These are phyloP conservation scores for Prunella vulgaris DNA, from an alignment of 257 asterid genomes.

Conservation along the genomic window DNA sequence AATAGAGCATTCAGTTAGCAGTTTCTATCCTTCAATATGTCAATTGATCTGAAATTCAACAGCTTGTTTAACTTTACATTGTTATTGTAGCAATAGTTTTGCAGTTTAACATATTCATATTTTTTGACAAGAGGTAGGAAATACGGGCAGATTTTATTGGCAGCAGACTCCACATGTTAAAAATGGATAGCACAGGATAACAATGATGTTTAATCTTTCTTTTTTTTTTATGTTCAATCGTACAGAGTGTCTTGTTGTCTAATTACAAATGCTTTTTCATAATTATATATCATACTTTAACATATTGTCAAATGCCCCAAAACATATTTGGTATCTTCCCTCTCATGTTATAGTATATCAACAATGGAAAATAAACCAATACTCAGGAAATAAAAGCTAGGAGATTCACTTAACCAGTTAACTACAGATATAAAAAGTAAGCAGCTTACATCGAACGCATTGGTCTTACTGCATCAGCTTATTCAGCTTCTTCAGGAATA, in stretches of 20 bases:
- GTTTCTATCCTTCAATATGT: no score
- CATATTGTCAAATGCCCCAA: constrained; percentile 1
- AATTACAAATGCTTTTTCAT: neutral
- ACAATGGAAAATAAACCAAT: neutral
- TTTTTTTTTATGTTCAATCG: no score
- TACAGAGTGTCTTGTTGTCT: neutral
- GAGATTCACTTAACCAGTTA: neutral
- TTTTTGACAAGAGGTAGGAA: neutral
- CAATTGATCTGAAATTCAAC: no score
- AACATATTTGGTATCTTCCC: neutral
- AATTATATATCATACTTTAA: neutral
- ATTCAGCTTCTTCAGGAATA: constrained; percentile 29
- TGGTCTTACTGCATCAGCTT: constrained; percentile 40
- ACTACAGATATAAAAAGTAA: constrained; percentile 7
- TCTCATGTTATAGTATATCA: constrained; percentile 4
- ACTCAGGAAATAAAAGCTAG: constrained; percentile 1
- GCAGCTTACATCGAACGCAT: constrained; percentile 47
- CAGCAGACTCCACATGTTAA: neutral
- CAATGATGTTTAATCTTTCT: neutral
- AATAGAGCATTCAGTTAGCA: no score
- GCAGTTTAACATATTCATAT: neutral
- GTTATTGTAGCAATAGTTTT: no score
- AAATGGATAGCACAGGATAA: neutral
- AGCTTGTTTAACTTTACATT: no score
- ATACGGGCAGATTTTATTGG: neutral